A percentile compares a stretch with the other conserved stretches of the same genome.
Evolutionary conservation across 2,329 filamentous ascomycete species (phyloP).

Genomic region (Paecilomyces variotii): DNA sequence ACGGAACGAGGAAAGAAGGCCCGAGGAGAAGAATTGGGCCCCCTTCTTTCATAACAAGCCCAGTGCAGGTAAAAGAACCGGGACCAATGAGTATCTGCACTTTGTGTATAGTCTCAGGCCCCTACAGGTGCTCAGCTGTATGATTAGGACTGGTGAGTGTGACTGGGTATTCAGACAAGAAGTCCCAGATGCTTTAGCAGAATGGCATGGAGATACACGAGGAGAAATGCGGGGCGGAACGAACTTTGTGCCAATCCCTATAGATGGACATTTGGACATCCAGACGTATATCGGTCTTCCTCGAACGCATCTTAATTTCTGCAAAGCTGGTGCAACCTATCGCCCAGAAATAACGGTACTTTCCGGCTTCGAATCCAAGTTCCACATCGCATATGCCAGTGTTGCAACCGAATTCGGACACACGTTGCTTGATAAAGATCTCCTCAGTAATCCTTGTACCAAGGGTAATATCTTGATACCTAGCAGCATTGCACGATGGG

Average conservation of each 20-base stretch:
- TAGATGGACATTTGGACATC: background rate
- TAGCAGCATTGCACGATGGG: slow-evolving; percentile 17
- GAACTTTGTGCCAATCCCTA: slow-evolving; percentile 12
- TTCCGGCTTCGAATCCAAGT: slow-evolving; percentile 9
- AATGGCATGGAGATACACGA: slow-evolving; percentile 7
- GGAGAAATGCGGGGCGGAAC: slow-evolving; percentile 13
- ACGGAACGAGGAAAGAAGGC: slow-evolving; percentile 7
- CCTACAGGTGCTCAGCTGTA: slow-evolving; percentile 2
- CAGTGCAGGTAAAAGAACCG: background rate
- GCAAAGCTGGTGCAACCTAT: slow-evolving; percentile 7
- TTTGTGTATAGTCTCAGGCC: slow-evolving; percentile 7
- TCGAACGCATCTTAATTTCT: slow-evolving; percentile 12
- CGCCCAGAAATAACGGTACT: slow-evolving; percentile 15
- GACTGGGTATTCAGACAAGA: slow-evolving; percentile 10
- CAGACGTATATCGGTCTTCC: slow-evolving; percentile 12
- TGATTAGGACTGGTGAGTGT: slow-evolving; percentile 1
- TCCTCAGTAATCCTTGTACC: slow-evolving; percentile 9
- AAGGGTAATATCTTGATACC: slow-evolving; percentile 14
- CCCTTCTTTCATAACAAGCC: slow-evolving; percentile 13
- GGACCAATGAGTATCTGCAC: slow-evolving; percentile 5
- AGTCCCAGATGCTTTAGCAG: background rate
- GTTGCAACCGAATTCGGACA: slow-evolving; percentile 13
- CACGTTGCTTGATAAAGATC: slow-evolving; percentile 8
- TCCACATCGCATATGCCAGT: slow-evolving; percentile 14
- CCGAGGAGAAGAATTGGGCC: slow-evolving; percentile 17